Evolutionary conservation across 495 filamentous ascomycete species (phyloP).

Genomic region (Penicillium pulvis): DNA sequence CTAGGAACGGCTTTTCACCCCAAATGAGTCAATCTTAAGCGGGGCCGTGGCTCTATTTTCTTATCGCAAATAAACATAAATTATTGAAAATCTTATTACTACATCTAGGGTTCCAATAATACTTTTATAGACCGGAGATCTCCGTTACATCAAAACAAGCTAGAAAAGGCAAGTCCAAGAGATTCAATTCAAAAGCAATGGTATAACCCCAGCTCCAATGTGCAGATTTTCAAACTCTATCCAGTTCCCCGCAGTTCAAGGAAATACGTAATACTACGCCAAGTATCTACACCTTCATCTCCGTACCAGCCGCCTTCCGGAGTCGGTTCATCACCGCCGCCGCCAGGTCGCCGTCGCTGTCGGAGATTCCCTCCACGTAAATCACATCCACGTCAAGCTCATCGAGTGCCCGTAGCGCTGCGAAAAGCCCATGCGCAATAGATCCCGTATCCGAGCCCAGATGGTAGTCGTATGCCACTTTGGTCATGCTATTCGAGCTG

Average conservation of each 20-base stretch:
- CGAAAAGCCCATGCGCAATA: slow-evolving; percentile 85
- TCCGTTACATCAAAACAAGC: slow-evolving; percentile 7
- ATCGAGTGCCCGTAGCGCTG: slow-evolving; percentile 84
- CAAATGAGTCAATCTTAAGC: not conserved
- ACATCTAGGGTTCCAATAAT: not conserved
- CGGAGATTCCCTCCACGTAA: slow-evolving; percentile 85
- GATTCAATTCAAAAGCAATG: slow-evolving; percentile 3
- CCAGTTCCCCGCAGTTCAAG: slow-evolving; percentile 4
- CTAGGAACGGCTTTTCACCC: not conserved
- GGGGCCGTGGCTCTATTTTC: not conserved
- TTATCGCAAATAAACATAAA: not conserved
- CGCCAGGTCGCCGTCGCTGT: slow-evolving; percentile 74
- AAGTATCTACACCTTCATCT: slow-evolving; percentile 37
- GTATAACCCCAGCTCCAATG: not conserved
- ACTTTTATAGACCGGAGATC: slow-evolving; percentile 19
- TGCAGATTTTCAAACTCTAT: slow-evolving; percentile 11
- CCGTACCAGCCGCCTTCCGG: slow-evolving; percentile 75
- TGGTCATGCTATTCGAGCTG: slow-evolving; percentile 26
- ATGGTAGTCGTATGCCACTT: slow-evolving; percentile 50
- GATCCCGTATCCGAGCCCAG: slow-evolving; percentile 68
- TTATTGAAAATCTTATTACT: not conserved
- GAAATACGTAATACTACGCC: slow-evolving; percentile 13
- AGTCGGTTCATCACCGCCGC: slow-evolving; percentile 96
- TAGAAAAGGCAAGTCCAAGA: slow-evolving; percentile 21
- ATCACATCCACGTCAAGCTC: slow-evolving; percentile 77